Evolutionary conservation across 2,329 filamentous ascomycete species (phyloP).

Genomic region (Chalara sp.): DNA sequence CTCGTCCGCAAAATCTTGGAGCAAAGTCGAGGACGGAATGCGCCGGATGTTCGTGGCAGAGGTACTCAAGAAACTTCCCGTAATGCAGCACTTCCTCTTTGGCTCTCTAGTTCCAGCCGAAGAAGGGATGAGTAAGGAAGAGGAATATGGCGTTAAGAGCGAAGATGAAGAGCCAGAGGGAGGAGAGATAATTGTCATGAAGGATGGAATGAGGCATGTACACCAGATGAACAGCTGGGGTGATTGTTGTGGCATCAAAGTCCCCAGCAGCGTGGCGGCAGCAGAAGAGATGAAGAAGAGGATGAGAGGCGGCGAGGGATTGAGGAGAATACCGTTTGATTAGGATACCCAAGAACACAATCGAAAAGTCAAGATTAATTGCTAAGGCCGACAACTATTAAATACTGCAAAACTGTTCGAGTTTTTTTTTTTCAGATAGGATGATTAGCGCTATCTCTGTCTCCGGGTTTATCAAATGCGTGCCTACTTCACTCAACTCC

Average conservation of each 20-base stretch:
- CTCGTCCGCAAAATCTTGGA: slow-evolving; percentile 80
- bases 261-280: slow-evolving; percentile 88
- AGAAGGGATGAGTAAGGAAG: slow-evolving; percentile 70
- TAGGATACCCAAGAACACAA: slow-evolving; percentile 30
- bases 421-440: too few species aligned
- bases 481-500: too few species aligned
- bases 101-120: slow-evolving; percentile 75
- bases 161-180: slow-evolving; percentile 45
- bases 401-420: not conserved
- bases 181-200: slow-evolving; percentile 56
- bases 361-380: not conserved
- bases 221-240: slow-evolving; percentile 76
- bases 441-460: too few species aligned
- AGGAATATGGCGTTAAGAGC: slow-evolving; percentile 38
- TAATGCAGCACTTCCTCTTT: slow-evolving; percentile 98
- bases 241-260: slow-evolving; percentile 96
- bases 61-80: slow-evolving; percentile 85
- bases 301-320: slow-evolving; percentile 47
- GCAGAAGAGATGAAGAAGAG: slow-evolving; percentile 82
- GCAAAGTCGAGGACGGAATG: slow-evolving; percentile 92
- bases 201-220: slow-evolving; percentile 61
- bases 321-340: slow-evolving; percentile 78
- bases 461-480: too few species aligned
- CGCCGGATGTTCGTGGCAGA: slow-evolving; percentile 93
- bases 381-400: too few species aligned